Conservation (phyloP, 805 yeast genomes). For the Lipomyces mesembrius region DNA sequence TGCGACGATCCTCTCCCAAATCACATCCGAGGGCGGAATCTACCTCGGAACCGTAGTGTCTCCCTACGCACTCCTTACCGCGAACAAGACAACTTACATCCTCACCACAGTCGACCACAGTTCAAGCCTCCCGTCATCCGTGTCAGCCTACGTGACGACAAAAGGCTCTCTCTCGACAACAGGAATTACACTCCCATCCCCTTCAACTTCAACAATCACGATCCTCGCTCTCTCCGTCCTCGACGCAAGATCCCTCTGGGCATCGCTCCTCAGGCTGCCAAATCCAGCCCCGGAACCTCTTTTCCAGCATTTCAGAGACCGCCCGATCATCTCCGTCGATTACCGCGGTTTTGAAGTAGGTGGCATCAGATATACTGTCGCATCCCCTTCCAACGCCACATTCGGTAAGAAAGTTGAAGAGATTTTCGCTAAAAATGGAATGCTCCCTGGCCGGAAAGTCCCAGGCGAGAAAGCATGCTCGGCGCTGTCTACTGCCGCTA, state of each 20-base stretch:
- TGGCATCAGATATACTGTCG: constrained; percentile 28
- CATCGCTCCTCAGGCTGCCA: constrained; percentile 28
- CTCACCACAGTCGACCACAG: constrained; percentile 17
- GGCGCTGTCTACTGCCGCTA: constrained; percentile 16
- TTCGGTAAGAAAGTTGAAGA: constrained; percentile 15
- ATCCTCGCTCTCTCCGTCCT: constrained; percentile 29
- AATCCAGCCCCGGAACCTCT: constrained; percentile 6
- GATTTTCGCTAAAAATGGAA: constrained; percentile 5
- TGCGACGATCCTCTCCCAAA: constrained; percentile 27
- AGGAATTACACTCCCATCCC: constrained; percentile 32
- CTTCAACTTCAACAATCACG: constrained; percentile 33
- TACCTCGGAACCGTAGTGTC: constrained; percentile 24
- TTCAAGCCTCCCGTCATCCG: constrained; percentile 13
- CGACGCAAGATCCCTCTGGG: constrained; percentile 38
- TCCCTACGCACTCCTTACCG: constrained; percentile 7
- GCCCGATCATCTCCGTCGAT: constrained; percentile 33
- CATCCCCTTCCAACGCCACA: background rate
- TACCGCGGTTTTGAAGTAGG: constrained; percentile 34
- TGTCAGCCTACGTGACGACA: constrained; percentile 25
- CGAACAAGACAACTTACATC: constrained; percentile 18
- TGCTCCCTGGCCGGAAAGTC: constrained; percentile 15
- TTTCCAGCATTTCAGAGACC: constrained; percentile 28
- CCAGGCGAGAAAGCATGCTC: constrained; percentile 10
- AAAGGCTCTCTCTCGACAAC: constrained; percentile 30
- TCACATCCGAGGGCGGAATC: constrained; percentile 28